Percentiles rank a stretch among this genome's conserved stretches.
These are phyloP conservation scores for Malassezia pachydermatis DNA, from an alignment of 1,284 basidiomycete genomes.

Conservation along the genomic window DNA sequence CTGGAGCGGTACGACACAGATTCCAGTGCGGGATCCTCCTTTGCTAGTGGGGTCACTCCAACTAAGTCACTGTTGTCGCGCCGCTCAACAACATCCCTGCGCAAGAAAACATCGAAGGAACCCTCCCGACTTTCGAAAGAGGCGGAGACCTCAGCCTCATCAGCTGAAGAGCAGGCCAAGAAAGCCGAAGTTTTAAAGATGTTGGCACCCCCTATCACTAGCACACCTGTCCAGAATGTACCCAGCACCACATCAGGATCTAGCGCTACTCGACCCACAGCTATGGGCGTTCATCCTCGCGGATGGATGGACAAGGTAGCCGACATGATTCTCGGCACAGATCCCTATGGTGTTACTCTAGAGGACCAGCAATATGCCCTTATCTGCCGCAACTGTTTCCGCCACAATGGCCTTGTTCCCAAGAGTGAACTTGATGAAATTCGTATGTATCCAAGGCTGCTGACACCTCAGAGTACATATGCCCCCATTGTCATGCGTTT, in stretches of 20 bases:
- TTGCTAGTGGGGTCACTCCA: constrained; percentile 2
- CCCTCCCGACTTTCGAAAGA: background rate
- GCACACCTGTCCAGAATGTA: constrained; percentile 9
- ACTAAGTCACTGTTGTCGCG: background rate
- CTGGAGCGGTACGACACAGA: constrained; percentile 71
- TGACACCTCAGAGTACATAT: constrained; percentile 58
- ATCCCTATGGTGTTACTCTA: constrained; percentile 45
- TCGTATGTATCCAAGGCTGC: constrained; percentile 56
- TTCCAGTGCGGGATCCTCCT: too few species aligned
- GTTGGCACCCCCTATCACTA: constrained; percentile 13
- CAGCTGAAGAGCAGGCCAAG: background rate
- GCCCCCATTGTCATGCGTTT: constrained; percentile 64
- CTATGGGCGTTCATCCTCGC: constrained; percentile 3
- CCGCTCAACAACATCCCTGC: constrained; percentile 2
- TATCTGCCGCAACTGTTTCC: constrained; percentile 83
- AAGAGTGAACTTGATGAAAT: constrained; percentile 79
- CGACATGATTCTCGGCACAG: constrained; percentile 49
- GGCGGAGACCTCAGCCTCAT: background rate
- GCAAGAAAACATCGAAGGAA: background rate
- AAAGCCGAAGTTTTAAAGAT: background rate
- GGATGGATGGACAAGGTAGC: constrained; percentile 49
- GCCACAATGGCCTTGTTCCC: constrained; percentile 85
- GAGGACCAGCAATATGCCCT: constrained; percentile 62
- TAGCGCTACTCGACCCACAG: background rate
- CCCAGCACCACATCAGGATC: background rate